These are phyloP conservation scores for Penicillium manginii DNA, from an alignment of 495 filamentous ascomycete species.

Conservation along the genomic window DNA sequence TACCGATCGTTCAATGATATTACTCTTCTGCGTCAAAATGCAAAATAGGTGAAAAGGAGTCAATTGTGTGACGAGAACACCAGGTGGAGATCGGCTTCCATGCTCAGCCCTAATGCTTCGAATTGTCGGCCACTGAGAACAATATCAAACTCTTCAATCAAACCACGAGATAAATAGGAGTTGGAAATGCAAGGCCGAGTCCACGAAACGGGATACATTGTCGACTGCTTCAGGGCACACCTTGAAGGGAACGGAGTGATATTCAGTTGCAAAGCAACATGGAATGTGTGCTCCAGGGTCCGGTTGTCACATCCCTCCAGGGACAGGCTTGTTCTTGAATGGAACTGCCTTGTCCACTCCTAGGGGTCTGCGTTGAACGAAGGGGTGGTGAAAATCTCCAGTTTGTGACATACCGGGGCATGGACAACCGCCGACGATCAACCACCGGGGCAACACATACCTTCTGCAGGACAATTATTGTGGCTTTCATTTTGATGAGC, in stretches of 20 bases:
- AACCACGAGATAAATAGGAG: not conserved
- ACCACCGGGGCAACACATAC: slow-evolving; percentile 33
- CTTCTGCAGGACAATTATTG: slow-evolving; percentile 9
- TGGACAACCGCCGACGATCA: slow-evolving; percentile 13
- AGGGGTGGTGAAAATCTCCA: slow-evolving; percentile 26
- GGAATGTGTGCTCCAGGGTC: slow-evolving; percentile 21
- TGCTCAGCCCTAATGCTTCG: not conserved
- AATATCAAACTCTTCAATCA: slow-evolving; percentile 1
- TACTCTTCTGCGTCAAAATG: not conserved
- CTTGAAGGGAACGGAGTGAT: slow-evolving; percentile 6
- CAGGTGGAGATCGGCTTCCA: not conserved
- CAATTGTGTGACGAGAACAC: not conserved
- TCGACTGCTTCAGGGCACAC: not conserved
- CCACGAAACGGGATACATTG: not conserved
- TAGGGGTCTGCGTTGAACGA: slow-evolving; percentile 11
- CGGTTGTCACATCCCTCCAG: slow-evolving; percentile 4
- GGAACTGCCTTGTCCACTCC: slow-evolving; percentile 12
- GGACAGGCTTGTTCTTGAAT: slow-evolving; percentile 17
- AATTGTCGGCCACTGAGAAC: not conserved
- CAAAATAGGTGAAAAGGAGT: not conserved
- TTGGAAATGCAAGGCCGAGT: not conserved
- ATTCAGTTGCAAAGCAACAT: slow-evolving; percentile 13
- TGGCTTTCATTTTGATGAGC: slow-evolving; percentile 6
- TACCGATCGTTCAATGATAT: not conserved
- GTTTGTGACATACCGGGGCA: slow-evolving; percentile 21